Percentiles rank a stretch among this genome's conserved stretches.
phyloP scores from a whole-genome alignment of 129 eudicot genomes.

The Pulicaria dysenterica region DNA sequence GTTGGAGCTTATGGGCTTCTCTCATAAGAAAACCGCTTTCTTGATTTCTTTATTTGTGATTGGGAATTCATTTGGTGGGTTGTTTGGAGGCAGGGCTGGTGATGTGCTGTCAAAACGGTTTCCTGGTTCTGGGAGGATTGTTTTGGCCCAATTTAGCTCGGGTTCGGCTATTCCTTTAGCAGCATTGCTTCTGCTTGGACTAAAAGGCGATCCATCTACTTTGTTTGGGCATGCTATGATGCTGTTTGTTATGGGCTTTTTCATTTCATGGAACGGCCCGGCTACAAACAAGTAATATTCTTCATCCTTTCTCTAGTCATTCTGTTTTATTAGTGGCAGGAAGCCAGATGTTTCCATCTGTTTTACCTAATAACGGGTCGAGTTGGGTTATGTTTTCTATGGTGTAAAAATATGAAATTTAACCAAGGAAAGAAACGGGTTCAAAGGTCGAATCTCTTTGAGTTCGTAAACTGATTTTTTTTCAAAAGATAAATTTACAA shows the following conservation, averaged over 20 bases:
- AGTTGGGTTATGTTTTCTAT: not conserved
- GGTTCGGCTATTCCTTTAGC: conserved; percentile 82
- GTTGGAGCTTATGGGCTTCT: conserved; percentile 84
- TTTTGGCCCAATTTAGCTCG: conserved; percentile 84
- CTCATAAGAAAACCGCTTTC: conserved; percentile 68
- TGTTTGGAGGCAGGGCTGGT: conserved; percentile 89
- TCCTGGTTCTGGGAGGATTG: conserved; percentile 80
- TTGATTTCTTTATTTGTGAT: conserved; percentile 65
- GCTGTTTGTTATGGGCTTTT: conserved; percentile 68
- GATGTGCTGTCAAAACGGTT: conserved; percentile 67
- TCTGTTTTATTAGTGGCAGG: not conserved
- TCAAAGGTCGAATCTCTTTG: not conserved
- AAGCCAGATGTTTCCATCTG: not conserved
- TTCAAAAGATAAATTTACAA: too few species aligned
- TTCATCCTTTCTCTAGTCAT: not conserved
- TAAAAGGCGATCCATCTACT: conserved; percentile 63
- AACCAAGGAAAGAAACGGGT: not conserved
- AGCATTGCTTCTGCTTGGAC: conserved; percentile 64
- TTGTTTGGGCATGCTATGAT: conserved; percentile 51
- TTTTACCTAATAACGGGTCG: not conserved
- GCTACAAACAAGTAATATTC: conserved; percentile 91
- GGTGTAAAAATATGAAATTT: not conserved
- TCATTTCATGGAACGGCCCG: conserved; percentile 90
- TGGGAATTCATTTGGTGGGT: conserved; percentile 81
- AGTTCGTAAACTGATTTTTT: too few species aligned